These are phyloP conservation scores for Schwanniomyces pseudopolymorphus DNA, from an alignment of 805 yeast species.

Conservation along the genomic window DNA sequence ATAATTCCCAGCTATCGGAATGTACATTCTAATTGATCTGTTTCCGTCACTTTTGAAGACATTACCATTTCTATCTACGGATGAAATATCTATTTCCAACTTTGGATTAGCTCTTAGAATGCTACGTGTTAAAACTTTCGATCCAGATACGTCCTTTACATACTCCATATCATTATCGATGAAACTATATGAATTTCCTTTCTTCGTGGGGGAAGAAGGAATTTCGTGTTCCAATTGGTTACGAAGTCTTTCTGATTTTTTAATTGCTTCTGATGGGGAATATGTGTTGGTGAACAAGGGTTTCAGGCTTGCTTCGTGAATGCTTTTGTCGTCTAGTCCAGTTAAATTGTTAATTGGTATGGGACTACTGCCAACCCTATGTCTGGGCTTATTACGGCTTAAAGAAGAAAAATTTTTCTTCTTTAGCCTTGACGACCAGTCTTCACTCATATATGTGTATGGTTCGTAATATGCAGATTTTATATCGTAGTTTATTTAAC, in stretches of 20 bases:
- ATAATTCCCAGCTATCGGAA: slow-evolving; percentile 9
- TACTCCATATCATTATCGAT: background rate
- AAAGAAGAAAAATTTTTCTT: slow-evolving; percentile 6
- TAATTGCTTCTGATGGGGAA: slow-evolving; percentile 2
- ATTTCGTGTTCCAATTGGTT: slow-evolving; percentile 3
- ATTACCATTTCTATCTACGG: slow-evolving; percentile 4
- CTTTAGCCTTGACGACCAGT: slow-evolving; percentile 5
- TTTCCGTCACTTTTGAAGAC: slow-evolving; percentile 1
- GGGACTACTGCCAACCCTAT: slow-evolving; percentile 5
- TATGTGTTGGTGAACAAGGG: background rate
- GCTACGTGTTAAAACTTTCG: background rate
- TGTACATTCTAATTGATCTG: slow-evolving; percentile 3
- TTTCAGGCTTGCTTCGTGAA: background rate
- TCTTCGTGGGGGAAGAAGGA: slow-evolving; percentile 1
- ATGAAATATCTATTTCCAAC: background rate
- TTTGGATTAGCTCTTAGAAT: background rate
- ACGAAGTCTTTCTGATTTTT: slow-evolving; percentile 4
- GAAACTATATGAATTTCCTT: slow-evolving; percentile 1
- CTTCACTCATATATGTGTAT: slow-evolving; percentile 4
- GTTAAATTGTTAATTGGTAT: slow-evolving; percentile 5
- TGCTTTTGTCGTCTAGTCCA: background rate
- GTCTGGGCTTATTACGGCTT: slow-evolving; percentile 2
- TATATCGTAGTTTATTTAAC: too few species aligned
- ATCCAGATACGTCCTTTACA: background rate
- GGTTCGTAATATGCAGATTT: background rate